Evolutionary conservation across 257 asterid genomes (phyloP).

Genomic region (Fraxinus americana): DNA sequence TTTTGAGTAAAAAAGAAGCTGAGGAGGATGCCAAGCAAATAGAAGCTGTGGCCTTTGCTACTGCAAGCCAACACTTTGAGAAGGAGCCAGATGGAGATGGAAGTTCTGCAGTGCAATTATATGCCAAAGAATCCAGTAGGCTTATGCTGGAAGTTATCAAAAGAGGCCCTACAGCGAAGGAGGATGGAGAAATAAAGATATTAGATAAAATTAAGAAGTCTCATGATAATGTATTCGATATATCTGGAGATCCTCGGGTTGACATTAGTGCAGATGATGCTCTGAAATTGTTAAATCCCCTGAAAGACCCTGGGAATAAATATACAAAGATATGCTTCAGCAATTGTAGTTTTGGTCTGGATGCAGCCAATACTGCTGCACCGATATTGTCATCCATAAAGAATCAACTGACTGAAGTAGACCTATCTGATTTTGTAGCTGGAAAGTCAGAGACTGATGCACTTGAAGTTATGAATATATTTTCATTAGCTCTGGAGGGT

Average conservation of each 20-base stretch:
- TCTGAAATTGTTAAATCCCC: conserved; percentile 56
- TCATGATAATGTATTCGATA: conserved; percentile 64
- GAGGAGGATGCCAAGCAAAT: conserved; percentile 75
- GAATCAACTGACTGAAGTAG: conserved; percentile 73
- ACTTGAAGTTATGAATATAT: conserved; percentile 80
- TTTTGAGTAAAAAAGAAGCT: conserved; percentile 73
- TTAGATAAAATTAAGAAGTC: conserved; percentile 46
- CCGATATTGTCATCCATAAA: conserved; percentile 68
- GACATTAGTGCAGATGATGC: conserved; percentile 64
- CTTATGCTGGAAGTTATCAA: conserved; percentile 83
- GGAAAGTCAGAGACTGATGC: conserved; percentile 91
- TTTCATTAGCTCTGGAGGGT: conserved; percentile 74
- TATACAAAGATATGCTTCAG: conserved; percentile 83
- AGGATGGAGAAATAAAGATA: conserved; percentile 43
- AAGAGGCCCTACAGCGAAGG: conserved; percentile 65
- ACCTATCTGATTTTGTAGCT: conserved; percentile 88
- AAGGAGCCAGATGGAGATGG: conserved; percentile 91
- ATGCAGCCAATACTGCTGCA: conserved; percentile 76
- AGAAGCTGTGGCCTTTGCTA: conserved; percentile 64
- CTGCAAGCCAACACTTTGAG: conserved; percentile 66
- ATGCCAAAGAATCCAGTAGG: conserved; percentile 91
- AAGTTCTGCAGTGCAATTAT: conserved; percentile 80
- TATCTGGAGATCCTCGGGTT: conserved; percentile 80
- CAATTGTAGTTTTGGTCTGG: conserved; percentile 82
- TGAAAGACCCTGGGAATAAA: conserved; percentile 58